A percentile compares a stretch with the other conserved stretches of the same genome.
phyloP scores from a whole-genome alignment of 805 yeast species.

The Kluyveromyces siamensis region DNA sequence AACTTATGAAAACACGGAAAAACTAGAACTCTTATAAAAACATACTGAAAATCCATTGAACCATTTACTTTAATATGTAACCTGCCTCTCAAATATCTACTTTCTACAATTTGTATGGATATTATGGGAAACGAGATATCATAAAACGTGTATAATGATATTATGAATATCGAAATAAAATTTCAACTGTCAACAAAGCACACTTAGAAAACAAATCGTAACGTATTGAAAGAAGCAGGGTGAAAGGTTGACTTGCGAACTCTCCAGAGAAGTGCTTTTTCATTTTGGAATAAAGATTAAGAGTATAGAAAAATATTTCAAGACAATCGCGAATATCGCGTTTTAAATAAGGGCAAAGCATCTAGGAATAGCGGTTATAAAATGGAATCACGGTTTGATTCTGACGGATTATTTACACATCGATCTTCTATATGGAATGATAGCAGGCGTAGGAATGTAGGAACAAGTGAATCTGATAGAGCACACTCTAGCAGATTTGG shows the following conservation, averaged over 20 bases:
- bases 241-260: neutral
- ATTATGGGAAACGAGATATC: neutral
- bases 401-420: neutral
- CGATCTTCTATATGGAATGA: constrained; percentile 2
- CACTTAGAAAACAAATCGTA: neutral
- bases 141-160: neutral
- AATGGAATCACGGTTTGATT: neutral
- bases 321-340: neutral
- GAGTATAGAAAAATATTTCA: neutral
- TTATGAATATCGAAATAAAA: neutral
- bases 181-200: neutral
- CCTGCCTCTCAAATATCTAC: no score
- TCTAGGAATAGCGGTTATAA: neutral
- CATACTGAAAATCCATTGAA: no score
- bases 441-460: neutral
- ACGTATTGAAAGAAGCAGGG: neutral
- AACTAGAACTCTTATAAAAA: no score
- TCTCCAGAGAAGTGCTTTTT: neutral
- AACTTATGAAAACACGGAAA: no score
- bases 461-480: neutral
- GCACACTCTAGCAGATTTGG: neutral
- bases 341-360: neutral
- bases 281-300: neutral
- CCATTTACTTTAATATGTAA: no score
- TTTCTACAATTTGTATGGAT: no score